Conservation (phyloP, 371 early-diverging fungal species). For the Apophysomyces trapeziformis region DNA sequence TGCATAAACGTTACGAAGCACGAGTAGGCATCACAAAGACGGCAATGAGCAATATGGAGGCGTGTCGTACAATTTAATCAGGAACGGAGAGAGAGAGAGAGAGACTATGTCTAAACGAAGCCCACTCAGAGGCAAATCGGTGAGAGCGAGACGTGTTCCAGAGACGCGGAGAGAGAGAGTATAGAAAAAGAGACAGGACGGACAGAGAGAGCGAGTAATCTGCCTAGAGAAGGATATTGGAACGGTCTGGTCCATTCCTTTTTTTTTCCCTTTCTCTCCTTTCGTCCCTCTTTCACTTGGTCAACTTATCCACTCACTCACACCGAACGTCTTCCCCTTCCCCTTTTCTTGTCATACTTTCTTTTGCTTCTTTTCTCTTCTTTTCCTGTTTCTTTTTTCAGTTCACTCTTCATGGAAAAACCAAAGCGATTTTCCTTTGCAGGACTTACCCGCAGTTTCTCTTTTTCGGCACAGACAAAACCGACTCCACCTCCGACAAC, state of each 20-base stretch:
- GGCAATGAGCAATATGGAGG: constrained; percentile 1
- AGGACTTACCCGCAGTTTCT: constrained; percentile 28
- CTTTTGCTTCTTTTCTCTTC: neutral
- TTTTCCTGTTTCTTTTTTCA: neutral
- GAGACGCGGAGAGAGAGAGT: neutral
- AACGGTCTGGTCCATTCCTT: neutral
- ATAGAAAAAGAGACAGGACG: no score
- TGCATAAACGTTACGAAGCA: constrained; percentile 1
- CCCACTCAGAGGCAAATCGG: no score
- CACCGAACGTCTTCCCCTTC: neutral
- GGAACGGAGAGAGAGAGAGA: neutral
- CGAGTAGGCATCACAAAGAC: constrained; percentile 2
- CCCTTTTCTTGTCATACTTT: neutral
- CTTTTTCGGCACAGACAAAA: constrained; percentile 19
- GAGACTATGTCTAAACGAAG: no score
- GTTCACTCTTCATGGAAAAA: neutral
- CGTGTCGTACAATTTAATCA: constrained; percentile 6
- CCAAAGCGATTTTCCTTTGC: constrained; percentile 47
- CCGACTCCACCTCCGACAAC: constrained; percentile 4
- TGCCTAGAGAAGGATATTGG: neutral
- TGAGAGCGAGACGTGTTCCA: no score
- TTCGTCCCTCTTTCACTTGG: neutral
- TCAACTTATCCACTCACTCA: neutral
- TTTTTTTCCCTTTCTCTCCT: constrained; percentile 9
- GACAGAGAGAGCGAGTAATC: neutral